Evolutionary conservation across 352 stramenopile genomes (phyloP).

Genomic region (Phytophthora melonis): DNA sequence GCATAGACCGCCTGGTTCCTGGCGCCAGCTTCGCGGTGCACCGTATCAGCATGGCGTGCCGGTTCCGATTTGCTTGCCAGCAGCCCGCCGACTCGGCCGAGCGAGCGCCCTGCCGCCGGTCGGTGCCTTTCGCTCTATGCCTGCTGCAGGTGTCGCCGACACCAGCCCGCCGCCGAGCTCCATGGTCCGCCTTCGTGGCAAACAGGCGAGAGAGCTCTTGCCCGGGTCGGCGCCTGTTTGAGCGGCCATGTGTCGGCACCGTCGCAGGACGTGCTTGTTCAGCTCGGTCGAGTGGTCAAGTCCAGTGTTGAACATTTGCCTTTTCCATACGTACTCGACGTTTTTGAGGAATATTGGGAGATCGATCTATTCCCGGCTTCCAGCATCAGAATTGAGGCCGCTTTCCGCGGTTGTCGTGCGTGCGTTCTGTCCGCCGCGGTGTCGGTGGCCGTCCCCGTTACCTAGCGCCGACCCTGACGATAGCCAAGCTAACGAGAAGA

Average conservation of each 20-base stretch:
- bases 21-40: slow-evolving; percentile 32
- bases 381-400: slow-evolving; percentile 17
- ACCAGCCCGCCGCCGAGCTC: not conserved
- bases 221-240: slow-evolving; percentile 36
- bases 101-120: not conserved
- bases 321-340: not conserved
- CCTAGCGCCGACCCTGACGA: slow-evolving; percentile 1
- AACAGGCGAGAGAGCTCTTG: slow-evolving; percentile 35
- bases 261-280: not conserved
- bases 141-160: slow-evolving; percentile 1
- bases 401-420: slow-evolving; percentile 1
- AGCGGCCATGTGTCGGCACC: not conserved
- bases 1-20: slow-evolving; percentile 25
- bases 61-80: slow-evolving; percentile 11
- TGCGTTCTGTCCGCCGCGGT: slow-evolving; percentile 4
- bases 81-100: not conserved
- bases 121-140: slow-evolving; percentile 21
- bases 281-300: too few relatives aligned
- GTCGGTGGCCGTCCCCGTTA: slow-evolving; percentile 6
- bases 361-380: not conserved
- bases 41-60: slow-evolving; percentile 35
- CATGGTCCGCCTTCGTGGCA: slow-evolving; percentile 25
- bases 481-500: not conserved
- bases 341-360: not conserved
- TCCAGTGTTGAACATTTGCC: not conserved